Evolutionary conservation across 2,329 filamentous ascomycete species (phyloP), one percentile per base, ranked within the genome.

Genomic region (Cladophialophora chaetospira): DNA sequence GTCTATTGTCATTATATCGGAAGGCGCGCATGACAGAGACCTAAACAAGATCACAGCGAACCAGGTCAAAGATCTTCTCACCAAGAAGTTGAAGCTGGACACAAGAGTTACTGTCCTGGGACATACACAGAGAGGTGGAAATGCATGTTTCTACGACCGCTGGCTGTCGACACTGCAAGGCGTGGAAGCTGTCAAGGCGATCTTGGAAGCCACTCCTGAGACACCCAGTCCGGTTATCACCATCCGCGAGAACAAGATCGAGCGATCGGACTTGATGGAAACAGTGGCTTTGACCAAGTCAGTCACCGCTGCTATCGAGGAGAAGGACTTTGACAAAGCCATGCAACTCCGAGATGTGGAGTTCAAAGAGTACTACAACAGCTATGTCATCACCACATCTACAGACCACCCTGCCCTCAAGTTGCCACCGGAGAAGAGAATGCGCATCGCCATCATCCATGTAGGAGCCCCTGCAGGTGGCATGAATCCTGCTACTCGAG

Each of bases 241-340:
- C 66, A 92, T 99, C 65, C 92, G 88, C 63, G 94, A 99, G 79
- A 97, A 97, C 82, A 96, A 99, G 78, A 97, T 99, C 70, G 86
- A 91, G 63, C 85, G 92, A 53, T 91, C 92, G 66, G 88, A 91
- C 17, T 79, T 99, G 23, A 88, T 97, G 78, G 84, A 96, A 70
- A 92, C 94, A 1, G 94, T 99, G 9, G 78, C 83, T 44, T 84
- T 91, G 68, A 99, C 94, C 25, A 88, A 97, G 72, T 82, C 88
- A 53, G 90, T 97, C 0, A 84, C 91, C 11, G 82, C 83, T 64
- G 88, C 89, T 28, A 96, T 99, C 56, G 82, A 90, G 21, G 84
- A 81, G 53, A 92, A 91, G 70, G 87, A 97, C 65, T 99, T 97
- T 69, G 86, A 88, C 31, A 84, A 79, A 59, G 94, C 94, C 36